phyloP scores from a whole-genome alignment of 116 monocot species.

The Phalaenopsis hybrid region DNA sequence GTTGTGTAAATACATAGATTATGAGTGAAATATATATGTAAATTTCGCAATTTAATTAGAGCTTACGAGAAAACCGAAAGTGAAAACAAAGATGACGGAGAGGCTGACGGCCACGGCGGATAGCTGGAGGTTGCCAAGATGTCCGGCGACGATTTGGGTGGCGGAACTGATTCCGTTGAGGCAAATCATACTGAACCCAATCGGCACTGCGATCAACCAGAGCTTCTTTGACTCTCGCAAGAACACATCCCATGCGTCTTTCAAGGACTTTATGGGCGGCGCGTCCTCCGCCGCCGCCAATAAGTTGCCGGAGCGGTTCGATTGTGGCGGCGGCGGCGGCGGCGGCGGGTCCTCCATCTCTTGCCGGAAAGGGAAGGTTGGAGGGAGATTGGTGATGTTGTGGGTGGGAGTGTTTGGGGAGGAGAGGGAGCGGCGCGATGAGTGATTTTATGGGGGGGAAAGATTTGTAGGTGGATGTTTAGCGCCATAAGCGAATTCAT shows the following conservation, averaged over 20 bases:
- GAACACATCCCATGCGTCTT: constrained; percentile 30
- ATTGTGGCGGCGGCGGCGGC: background rate
- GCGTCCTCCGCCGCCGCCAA: constrained; percentile 14
- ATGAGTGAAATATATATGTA: no score
- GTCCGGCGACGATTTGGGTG: constrained; percentile 7
- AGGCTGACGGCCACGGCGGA: constrained; percentile 60
- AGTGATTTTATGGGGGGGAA: no score
- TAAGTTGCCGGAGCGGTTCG: background rate
- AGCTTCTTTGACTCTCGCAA: constrained; percentile 43
- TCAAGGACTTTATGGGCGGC: constrained; percentile 9
- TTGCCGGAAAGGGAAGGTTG: no score
- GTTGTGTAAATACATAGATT: no score
- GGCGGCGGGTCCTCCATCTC: background rate
- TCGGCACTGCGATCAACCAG: constrained; percentile 56
- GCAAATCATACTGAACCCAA: constrained; percentile 52
- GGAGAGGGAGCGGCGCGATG: no score
- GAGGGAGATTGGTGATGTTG: no score
- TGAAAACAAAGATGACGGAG: constrained; percentile 63
- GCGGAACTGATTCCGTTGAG: constrained; percentile 48
- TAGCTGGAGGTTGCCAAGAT: constrained; percentile 50
- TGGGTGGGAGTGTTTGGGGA: no score
- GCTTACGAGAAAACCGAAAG: constrained; percentile 71
- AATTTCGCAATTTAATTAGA: no score
- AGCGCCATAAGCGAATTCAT: no score
- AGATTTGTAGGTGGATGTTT: no score